Base-by-base conservation (phyloP, 2,329 filamentous ascomycete genomes). In the Hypomyces rosellus region DNA sequence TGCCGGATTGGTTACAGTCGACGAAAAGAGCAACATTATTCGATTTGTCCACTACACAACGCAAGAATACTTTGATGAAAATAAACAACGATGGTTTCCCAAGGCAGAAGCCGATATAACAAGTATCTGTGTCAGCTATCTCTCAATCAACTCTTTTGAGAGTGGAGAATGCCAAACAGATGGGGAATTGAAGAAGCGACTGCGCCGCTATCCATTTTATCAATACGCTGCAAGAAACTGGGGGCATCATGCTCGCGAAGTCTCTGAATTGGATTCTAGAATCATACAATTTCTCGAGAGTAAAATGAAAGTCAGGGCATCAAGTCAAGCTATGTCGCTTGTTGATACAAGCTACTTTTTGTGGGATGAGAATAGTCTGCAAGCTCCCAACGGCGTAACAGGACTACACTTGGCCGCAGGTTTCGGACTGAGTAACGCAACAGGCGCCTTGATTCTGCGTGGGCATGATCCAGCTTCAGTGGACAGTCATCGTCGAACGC, bases 1-100 rank as follows among this genome's bases (percentile, higher is more conserved):
- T 51, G 65, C 63, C 30, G 72, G 72, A 1, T 46, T 76, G 11
- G 65, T 74, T 6, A 68, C 61, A 1, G 33, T 72, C 14, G 67
- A 74, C 39, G 48, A 65, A 44, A 55, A 67, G 39, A 74, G 61
- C 42, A 38, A 59, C 16, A 57, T 67, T 22, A 59, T 74, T 9
- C 63, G 68, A 4, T 53, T 74, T 0, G 69, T 73, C 5, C 71
- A 75, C 51, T 69, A 72, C 52, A 74, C 72, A 0, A 62, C 70
- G 1, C 66, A 73, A 41, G 65, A 74, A 39, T 76, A 71, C 54
- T 65, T 75, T 34, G 59, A 68, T n/a, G 2, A 14, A 6, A 30
- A 3, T 14, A 18, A 25, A 15, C 9, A 42, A 5, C 8, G 12
- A 9, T 38, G 16, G 14, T 38, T 38, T 38, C 36, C 36, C 6